Percentiles rank a stretch among this genome's conserved stretches.
These are phyloP conservation scores for Phoma sp. DNA, from an alignment of 2,329 filamentous ascomycete genomes.

Conservation along the genomic window DNA sequence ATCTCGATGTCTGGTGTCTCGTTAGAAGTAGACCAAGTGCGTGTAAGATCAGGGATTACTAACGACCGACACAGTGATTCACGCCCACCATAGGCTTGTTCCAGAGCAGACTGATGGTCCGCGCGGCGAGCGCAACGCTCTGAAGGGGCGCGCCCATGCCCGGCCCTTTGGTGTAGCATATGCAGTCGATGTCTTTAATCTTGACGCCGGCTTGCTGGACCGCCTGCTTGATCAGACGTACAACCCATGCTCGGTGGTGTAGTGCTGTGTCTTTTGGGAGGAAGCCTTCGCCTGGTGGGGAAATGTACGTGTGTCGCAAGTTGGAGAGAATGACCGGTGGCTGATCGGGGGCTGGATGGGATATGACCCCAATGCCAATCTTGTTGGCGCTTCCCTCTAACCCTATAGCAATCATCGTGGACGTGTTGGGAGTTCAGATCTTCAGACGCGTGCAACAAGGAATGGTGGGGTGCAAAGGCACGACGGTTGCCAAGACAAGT, in stretches of 20 bases:
- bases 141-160: slow-evolving; percentile 96
- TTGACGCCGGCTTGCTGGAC: slow-evolving; percentile 68
- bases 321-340: slow-evolving; percentile 77
- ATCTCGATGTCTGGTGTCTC: slow-evolving; percentile 81
- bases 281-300: slow-evolving; percentile 92
- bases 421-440: slow-evolving; percentile 1
- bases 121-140: slow-evolving; percentile 82
- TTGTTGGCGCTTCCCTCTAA: slow-evolving; percentile 98
- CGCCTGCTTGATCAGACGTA: slow-evolving; percentile 78
- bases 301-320: slow-evolving; percentile 89
- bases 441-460: slow-evolving; percentile 18
- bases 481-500: slow-evolving; percentile 10
- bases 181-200: slow-evolving; percentile 75
- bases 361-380: slow-evolving; percentile 90
- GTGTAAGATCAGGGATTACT: slow-evolving; percentile 28
- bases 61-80: slow-evolving; percentile 93
- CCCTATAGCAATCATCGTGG: slow-evolving; percentile 69
- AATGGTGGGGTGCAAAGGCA: slow-evolving; percentile 26
- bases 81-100: slow-evolving; percentile 87
- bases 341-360: slow-evolving; percentile 65
- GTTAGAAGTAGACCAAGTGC: background rate
- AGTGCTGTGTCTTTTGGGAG: slow-evolving; percentile 94
- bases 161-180: slow-evolving; percentile 94
- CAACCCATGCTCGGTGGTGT: slow-evolving; percentile 88
- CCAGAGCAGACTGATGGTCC: slow-evolving; percentile 85